Evolutionary conservation across 2,329 filamentous ascomycete genomes (phyloP), one percentile per base, ranked within the genome.

Genomic region (Chaetomiaceae sp.): DNA sequence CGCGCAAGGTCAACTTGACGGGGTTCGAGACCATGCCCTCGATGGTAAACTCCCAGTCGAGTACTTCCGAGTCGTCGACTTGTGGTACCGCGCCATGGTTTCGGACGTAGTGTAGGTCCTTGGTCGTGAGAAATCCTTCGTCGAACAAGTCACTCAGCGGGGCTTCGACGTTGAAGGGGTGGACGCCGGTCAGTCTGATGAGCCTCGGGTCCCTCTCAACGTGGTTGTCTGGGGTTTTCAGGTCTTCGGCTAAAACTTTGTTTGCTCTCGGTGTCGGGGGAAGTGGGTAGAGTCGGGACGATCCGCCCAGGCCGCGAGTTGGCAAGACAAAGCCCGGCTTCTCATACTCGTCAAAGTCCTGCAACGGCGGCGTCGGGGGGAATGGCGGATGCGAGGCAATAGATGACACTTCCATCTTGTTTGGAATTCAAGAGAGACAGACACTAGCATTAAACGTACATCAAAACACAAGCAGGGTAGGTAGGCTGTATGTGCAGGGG

Each of bases 151-250:
- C 82, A 50, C 82, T 88, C 8, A 96, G 72, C 0, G 91, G 90
- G 9, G 91, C 80, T 70, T 96, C 91, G 44, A 88, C 86, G 62
- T 96, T 96, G 75, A 95, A 95, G 1, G 91, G 91, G 68, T 96
- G 91, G 5, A 89, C 80, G 21, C 91, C 91, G 10, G 91, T 96
- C 13, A 96, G 75, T 46, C 91, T 81, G 59, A 96, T 94, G 14
- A 96, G 75, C 36, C 90, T 80, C 1, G 86, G 76, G 70, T 96
- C 90, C 67, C 91, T 79, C 20, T 84, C 78, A 18, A 96, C 87
- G 73, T 92, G 89, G 60, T 71, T 75, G 65, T 96, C 91, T 8
- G 91, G 91, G 0, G 90, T 96, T 57, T 87, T 86, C 58, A 87
- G 75, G 66, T 96, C 90, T 63, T 89, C 71, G n/a, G 83, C 75